Evolutionary conservation across 257 asterid genomes (phyloP), one percentile per base, ranked within the genome.

Genomic region (Marsdenia floribunda): DNA sequence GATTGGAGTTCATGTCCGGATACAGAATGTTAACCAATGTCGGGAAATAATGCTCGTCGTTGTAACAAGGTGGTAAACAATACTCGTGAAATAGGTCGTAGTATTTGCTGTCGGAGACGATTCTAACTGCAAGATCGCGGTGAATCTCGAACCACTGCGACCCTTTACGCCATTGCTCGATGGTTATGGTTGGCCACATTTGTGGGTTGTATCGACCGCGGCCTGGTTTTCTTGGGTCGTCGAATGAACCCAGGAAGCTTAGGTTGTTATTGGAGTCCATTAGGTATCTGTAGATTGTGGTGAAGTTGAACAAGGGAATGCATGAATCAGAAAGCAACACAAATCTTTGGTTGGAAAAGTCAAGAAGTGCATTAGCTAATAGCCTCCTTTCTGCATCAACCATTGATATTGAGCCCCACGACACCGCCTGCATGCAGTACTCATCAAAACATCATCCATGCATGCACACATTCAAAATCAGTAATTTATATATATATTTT

Each of bases 141-240:
- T 75, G 89, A 77, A 87, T 26, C 59, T 89, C 92, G 37, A 91
- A 91, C 96, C 97, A 89, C 57, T 91, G 93, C 6, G 97, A 88
- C 46, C 96, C 90, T 70, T 91, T 91, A 5, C 93, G 90, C 92
- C 97, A 89, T 54, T 86, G 87, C 26, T 83, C 78, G 81, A 89
- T 40, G 50, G 90, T 82, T 74, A 91, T 73, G 0, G 54, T 69
- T 1, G 96, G 97, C 77, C 70, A 82, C 97, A 91, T 91, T 38
- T 72, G 81, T 10, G 38, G 86, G 73, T 86, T 87, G 85, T 91
- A 89, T 0, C 93, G 90, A 15, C 97, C 96, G 0, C 92, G 86
- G 5, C 96, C 97, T 0, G 79, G 46, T 33, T 84, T 85, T 0
- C 81, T 61, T 0, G 93, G 91, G 26, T 86, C 93, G 77, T 89